Base-by-base conservation (phyloP, 1,284 basidiomycete species). In the Stygiomarasmius scandens region DNA sequence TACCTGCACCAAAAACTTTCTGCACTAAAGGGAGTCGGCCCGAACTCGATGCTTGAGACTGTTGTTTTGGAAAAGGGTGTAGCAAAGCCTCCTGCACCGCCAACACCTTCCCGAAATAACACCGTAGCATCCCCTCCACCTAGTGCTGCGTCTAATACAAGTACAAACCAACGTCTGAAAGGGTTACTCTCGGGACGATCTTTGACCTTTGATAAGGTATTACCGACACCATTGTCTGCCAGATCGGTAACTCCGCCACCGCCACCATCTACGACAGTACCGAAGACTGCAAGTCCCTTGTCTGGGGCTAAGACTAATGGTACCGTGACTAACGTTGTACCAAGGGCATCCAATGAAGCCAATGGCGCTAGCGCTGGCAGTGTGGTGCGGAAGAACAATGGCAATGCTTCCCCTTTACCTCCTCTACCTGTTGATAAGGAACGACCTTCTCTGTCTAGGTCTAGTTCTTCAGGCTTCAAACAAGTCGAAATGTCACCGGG, bases 41-140 rank as follows among this genome's bases (percentile, higher is more conserved):
- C 88, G 0, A 87, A 87, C 11, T 80, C 79, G 16, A 91, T 92
- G 83, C 82, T 96, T 11, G 90, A 93, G 70, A 92, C 85, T 9
- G 83, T 95, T 50, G 86, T 95, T 54, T 77, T 82, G 49, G 92
- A 95, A 69, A 93, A 94, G 69, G 66, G 72, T 19, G 64, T 86
- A 56, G 73, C 77, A 46, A 73, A 73, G 54, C 57, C 60, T 45
- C 63, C 64, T 55, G 64, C 38, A 41, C 64, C 59, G 22, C 61
- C 65, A 32, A 66, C 72, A 51, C 68, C 73, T 11, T 68, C 68
- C 19, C 68, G 75, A 60, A 70, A 71, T 61, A 73, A 63, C 63
- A 69, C 75, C 4, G 51, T 73, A 60, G 47, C 48, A 29, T 58
- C 59, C 34, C 49, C 60, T 12, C 51, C 59, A 4, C 44, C 56